Percentiles rank a stretch among this genome's conserved stretches.
Conservation (phyloP, 495 filamentous ascomycete species). For the Hypoxylon fuscum region DNA sequence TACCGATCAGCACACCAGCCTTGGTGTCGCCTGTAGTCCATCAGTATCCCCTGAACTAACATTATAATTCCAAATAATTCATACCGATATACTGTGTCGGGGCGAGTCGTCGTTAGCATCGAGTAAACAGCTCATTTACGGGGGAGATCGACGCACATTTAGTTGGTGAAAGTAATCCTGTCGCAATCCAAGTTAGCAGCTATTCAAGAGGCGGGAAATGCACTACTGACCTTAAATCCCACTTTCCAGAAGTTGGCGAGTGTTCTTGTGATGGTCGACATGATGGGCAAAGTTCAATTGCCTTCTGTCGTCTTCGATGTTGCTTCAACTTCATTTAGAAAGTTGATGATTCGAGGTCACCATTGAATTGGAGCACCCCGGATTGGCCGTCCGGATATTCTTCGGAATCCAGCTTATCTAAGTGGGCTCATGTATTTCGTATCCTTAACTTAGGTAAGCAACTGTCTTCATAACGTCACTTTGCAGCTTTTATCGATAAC, state of each 20-base stretch:
- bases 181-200: slow-evolving; percentile 32
- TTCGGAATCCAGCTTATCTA: slow-evolving; percentile 10
- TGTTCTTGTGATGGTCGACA: slow-evolving; percentile 92
- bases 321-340: slow-evolving; percentile 17
- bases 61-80: slow-evolving; percentile 12
- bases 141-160: slow-evolving; percentile 70
- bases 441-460: not conserved
- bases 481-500: not conserved
- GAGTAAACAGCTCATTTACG: slow-evolving; percentile 35
- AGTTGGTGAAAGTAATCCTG: slow-evolving; percentile 93
- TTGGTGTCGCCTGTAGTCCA: slow-evolving; percentile 86
- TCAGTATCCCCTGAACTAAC: slow-evolving; percentile 40
- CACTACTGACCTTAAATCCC: slow-evolving; percentile 76
- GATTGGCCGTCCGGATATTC: slow-evolving; percentile 7
- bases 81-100: slow-evolving; percentile 72
- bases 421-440: no score
- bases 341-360: slow-evolving; percentile 15
- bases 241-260: slow-evolving; percentile 85
- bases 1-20: slow-evolving; percentile 84
- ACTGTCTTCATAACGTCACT: slow-evolving; percentile 11
- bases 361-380: slow-evolving; percentile 11
- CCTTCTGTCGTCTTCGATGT: slow-evolving; percentile 16
- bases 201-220: not conserved
- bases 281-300: slow-evolving; percentile 62
- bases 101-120: slow-evolving; percentile 32